Conservation (phyloP, 1,284 basidiomycete species). For the Pulchroboletus neoregius region DNA sequence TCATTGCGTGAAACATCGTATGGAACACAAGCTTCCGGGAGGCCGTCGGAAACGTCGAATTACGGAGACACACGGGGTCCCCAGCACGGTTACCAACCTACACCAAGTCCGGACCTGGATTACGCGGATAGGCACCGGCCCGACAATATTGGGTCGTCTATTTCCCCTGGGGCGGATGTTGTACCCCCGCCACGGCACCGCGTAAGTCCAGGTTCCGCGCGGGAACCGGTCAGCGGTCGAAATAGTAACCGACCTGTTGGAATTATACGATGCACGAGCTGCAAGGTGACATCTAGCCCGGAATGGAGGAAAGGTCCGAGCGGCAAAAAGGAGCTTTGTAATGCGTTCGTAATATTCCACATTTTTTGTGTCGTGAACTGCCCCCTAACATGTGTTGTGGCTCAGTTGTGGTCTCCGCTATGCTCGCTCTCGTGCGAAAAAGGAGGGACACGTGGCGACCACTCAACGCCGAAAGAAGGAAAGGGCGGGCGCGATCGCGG, state of each 20-base stretch:
- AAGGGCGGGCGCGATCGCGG: conserved; percentile 23
- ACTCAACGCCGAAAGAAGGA: conserved; percentile 46
- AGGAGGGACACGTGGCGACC: conserved; percentile 53
- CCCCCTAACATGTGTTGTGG: conserved; percentile 27
- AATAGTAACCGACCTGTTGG: conserved; percentile 67
- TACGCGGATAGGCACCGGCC: conserved; percentile 37
- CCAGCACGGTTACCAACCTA: conserved; percentile 36
- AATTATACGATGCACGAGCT: conserved; percentile 74
- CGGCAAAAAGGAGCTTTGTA: conserved; percentile 90
- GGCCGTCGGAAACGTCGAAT: conserved; percentile 24
- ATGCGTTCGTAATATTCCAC: conserved; percentile 64
- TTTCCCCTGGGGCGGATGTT: conserved; percentile 38
- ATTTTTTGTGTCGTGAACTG: conserved; percentile 13
- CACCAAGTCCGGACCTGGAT: conserved; percentile 40
- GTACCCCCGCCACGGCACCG: conserved; percentile 66
- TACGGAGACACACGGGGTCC: conserved; percentile 28
- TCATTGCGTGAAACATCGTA: conserved; percentile 31
- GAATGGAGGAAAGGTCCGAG: conserved; percentile 93
- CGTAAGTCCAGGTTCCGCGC: conserved; percentile 40
- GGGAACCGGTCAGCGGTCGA: conserved; percentile 25
- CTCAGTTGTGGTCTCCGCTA: conserved; percentile 74
- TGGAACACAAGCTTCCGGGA: conserved; percentile 20
- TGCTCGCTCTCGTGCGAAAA: conserved; percentile 78
- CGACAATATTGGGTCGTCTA: conserved; percentile 24
- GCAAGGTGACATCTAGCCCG: conserved; percentile 80